Percentiles rank a stretch among this genome's conserved stretches.
phyloP scores from a whole-genome alignment of 2,329 filamentous ascomycete species.

The Seiridium unicorne region DNA sequence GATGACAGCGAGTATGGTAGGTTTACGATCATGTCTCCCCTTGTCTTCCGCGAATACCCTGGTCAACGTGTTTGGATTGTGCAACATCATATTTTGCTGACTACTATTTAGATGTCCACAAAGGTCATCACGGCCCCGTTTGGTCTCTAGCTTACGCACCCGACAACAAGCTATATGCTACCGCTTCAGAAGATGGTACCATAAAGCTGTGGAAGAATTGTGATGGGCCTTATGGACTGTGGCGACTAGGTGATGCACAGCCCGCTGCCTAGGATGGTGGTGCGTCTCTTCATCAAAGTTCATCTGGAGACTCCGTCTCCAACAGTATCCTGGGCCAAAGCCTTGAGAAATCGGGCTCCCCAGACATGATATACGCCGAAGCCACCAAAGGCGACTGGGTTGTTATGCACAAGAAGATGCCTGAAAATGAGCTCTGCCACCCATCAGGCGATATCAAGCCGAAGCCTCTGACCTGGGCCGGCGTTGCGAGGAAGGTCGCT shows the following conservation, averaged over 20 bases:
- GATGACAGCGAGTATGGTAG: slow-evolving; percentile 73
- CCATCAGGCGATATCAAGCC: no score
- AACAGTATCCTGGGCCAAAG: neutral
- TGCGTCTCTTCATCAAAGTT: slow-evolving; percentile 12
- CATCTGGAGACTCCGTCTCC: neutral
- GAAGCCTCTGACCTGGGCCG: no score
- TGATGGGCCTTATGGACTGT: slow-evolving; percentile 63
- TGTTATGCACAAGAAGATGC: no score
- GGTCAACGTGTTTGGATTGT: neutral
- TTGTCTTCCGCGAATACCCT: neutral
- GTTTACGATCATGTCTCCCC: slow-evolving; percentile 19
- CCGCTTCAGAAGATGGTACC: slow-evolving; percentile 93
- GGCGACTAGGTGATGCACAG: slow-evolving; percentile 37
- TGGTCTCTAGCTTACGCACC: slow-evolving; percentile 96
- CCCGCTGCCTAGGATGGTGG: slow-evolving; percentile 35
- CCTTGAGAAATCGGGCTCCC: neutral
- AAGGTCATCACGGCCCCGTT: slow-evolving; percentile 95
- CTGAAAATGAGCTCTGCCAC: no score
- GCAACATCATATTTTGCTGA: slow-evolving; percentile 14
- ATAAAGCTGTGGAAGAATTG: slow-evolving; percentile 88
- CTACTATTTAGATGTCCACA: slow-evolving; percentile 70
- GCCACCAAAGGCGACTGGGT: no score
- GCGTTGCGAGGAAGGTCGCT: no score
- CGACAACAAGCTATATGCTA: slow-evolving; percentile 93
- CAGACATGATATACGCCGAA: no score